These are phyloP conservation scores for Fraxinus sp. DNA, from an alignment of 305 asterid genomes.

Conservation along the genomic window DNA sequence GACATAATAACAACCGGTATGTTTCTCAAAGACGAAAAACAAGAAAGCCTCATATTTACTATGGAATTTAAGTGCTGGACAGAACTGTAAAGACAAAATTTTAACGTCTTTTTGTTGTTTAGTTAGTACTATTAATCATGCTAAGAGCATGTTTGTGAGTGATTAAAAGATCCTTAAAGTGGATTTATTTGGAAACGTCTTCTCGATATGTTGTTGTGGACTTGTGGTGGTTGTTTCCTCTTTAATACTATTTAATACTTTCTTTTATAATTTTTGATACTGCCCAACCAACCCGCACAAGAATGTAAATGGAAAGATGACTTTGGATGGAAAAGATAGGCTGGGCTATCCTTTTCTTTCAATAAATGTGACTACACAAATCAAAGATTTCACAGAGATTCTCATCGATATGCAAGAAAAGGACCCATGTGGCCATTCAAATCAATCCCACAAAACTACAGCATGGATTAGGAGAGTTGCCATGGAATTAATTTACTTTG, in stretches of 20 bases:
- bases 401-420: conserved; percentile 44
- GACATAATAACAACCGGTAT: conserved; percentile 96
- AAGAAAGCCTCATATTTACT: conserved; percentile 9
- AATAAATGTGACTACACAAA: conserved; percentile 22
- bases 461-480: conserved; percentile 21
- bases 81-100: neutral
- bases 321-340: neutral
- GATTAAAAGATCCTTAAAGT: neutral
- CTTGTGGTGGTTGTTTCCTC: neutral
- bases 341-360: conserved; percentile 18
- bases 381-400: conserved; percentile 46
- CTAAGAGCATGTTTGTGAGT: conserved; percentile 8
- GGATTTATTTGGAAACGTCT: neutral
- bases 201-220: neutral
- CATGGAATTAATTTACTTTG: too few species aligned
- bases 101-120: neutral
- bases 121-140: neutral
- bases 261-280: neutral
- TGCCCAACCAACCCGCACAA: neutral
- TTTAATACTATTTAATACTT: neutral
- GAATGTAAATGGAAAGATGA: neutral
- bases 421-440: conserved; percentile 35
- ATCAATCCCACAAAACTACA: conserved; percentile 24
- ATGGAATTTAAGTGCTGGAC: neutral
- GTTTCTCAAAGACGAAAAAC: conserved; percentile 52